These are phyloP conservation scores for Rhizopogon roseolus DNA, from an alignment of 768 basidiomycete genomes.

Conservation along the genomic window DNA sequence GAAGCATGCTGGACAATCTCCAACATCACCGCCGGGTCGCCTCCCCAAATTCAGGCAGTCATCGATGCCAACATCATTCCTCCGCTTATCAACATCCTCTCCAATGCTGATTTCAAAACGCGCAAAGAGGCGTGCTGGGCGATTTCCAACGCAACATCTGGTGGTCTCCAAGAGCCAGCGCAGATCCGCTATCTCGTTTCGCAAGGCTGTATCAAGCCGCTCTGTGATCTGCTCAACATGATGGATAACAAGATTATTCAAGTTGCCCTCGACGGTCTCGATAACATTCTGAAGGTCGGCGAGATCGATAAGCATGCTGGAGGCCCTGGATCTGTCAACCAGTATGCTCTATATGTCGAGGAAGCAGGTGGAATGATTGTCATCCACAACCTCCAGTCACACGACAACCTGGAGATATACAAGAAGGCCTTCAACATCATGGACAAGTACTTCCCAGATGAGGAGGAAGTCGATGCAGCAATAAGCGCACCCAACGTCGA, in stretches of 20 bases:
- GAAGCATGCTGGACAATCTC: conserved; percentile 99
- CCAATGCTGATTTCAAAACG: conserved; percentile 98
- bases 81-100: conserved; percentile 96
- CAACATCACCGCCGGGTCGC: conserved; percentile 95
- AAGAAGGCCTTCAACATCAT: conserved; percentile 99
- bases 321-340: conserved; percentile 81
- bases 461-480: conserved; percentile 87
- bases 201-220: conserved; percentile 97
- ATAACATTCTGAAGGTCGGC: conserved; percentile 97
- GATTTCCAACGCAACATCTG: conserved; percentile 97
- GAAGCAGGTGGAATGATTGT: conserved; percentile 99
- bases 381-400: conserved; percentile 98
- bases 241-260: conserved; percentile 99
- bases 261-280: conserved; percentile 95
- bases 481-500: conserved; percentile 76
- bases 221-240: conserved; percentile 93
- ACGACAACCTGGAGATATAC: conserved; percentile 99
- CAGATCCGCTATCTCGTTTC: conserved; percentile 98
- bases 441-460: conserved; percentile 98
- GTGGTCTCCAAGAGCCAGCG: conserved; percentile 91
- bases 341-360: conserved; percentile 92
- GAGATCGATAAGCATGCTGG: conserved; percentile 86
- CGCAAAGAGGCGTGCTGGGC: conserved; percentile 99
- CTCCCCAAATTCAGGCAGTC: conserved; percentile 94
- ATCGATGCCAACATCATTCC: conserved; percentile 98